Base-by-base conservation (phyloP, 192 early-diverging fungal genomes). In the Backusella liffmaniae region DNA sequence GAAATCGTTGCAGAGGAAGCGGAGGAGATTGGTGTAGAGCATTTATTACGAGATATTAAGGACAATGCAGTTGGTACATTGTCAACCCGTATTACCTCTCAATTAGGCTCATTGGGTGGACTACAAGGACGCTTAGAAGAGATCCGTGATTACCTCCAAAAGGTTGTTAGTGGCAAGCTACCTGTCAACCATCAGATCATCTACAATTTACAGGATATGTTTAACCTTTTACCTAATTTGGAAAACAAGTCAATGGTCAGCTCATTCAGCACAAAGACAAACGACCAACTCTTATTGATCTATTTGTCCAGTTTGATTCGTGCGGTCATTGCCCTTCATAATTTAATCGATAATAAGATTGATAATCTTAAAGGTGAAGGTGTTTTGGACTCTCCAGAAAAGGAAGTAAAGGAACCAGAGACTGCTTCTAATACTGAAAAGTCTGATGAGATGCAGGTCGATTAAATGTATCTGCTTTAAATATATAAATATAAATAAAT, bases 1-100 rank as follows among this genome's bases (percentile, higher is more conserved):
- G 89, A 93, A 66, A 97, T 99, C 74, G 97, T 96, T 44, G 98
- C 98, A 5, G 98, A 99, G 82, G 98, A 99, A 84, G 95, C 97
- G n/a, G 98, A 99, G 86, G 98, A 99, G 80, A 99, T 99, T 82
- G 98, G 98, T 39, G 98, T 99, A 1, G 98, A 99, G 80, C 98
- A 99, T 75, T 85, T 99, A 79, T 86, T 99, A 70, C 91, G 98
- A 73, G 98, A 99, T 79, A 97, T 99, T 81, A 99, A 98, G 83
- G 98, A 99, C 83, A 97, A 92, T 70, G 90, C 95, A n/a, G 92
- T 94, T 32, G 97, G 98, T 2, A 96, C 96, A 21, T 85, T 99
- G 44, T 96, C 96, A 0, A 97, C 94, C n/a, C 92, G 96, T 29
- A 91, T 99, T 70, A 92, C 90, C 5, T 91, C 96, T 78, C 97